Conservation (phyloP, 2,329 filamentous ascomycete species). For the Trichoderma endophyticum region DNA sequence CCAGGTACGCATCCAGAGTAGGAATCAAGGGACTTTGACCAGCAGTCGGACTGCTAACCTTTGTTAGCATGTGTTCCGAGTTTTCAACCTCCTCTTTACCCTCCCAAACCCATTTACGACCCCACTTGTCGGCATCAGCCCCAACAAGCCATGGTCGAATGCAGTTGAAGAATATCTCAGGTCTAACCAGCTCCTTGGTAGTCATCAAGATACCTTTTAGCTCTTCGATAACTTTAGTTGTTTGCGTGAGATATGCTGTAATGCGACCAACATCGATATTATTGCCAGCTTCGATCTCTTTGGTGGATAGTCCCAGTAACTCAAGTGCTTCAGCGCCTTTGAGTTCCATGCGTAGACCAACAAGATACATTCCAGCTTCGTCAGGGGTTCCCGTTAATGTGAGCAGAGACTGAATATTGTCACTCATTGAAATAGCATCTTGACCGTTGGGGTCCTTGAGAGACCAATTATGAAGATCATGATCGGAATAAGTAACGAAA, state of each 20-base stretch:
- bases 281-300: not conserved
- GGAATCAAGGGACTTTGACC: not conserved
- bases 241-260: not conserved
- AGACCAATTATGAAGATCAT: not conserved
- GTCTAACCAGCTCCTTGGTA: not conserved
- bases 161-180: not conserved
- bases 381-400: not conserved
- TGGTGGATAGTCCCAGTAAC: not conserved
- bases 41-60: not conserved
- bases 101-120: not conserved
- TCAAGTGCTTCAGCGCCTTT: not conserved
- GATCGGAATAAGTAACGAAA: not conserved
- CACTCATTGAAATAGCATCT: not conserved
- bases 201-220: not conserved
- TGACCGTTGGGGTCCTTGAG: accelerated
- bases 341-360: not conserved
- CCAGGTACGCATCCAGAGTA: not conserved
- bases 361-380: not conserved
- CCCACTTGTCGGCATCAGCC: not conserved
- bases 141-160: not conserved
- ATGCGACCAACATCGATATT: not conserved
- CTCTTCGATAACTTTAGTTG: not conserved
- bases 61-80: not conserved
- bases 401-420: not conserved
- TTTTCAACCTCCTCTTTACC: not conserved